phyloP scores from a whole-genome alignment of 768 basidiomycete genomes.

The Chalciporus piperatus region DNA sequence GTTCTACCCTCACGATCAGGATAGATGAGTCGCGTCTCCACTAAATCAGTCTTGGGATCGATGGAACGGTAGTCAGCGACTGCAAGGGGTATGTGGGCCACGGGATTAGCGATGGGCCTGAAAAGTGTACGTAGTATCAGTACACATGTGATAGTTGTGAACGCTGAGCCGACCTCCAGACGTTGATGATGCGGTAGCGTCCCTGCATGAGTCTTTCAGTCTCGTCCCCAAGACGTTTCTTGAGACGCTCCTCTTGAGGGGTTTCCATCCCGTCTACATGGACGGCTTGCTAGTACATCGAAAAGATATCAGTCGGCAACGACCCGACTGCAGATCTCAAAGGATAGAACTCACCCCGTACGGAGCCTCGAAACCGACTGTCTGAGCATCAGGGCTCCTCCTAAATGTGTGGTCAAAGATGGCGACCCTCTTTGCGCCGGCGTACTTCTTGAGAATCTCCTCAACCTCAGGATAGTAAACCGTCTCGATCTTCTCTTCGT shows the following conservation, averaged over 20 bases:
- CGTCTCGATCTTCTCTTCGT: slow-evolving; percentile 37
- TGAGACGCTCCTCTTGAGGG: slow-evolving; percentile 36
- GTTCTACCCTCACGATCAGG: slow-evolving; percentile 34
- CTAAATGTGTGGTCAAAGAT: slow-evolving; percentile 47
- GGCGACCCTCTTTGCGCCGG: slow-evolving; percentile 38
- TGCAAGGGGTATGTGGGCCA: slow-evolving; percentile 40
- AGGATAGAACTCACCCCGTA: slow-evolving; percentile 13
- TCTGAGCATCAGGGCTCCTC: slow-evolving; percentile 14
- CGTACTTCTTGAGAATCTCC: slow-evolving; percentile 38
- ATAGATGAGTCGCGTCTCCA: slow-evolving; percentile 37
- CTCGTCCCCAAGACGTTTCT: slow-evolving; percentile 37
- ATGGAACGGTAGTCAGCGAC: slow-evolving; percentile 40
- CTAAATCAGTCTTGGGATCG: slow-evolving; percentile 35
- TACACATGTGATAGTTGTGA: not conserved
- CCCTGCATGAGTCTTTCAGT: slow-evolving; percentile 40
- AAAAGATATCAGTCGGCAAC: not conserved
- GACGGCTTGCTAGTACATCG: slow-evolving; percentile 31
- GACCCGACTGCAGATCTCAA: not conserved
- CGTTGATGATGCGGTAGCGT: slow-evolving; percentile 44
- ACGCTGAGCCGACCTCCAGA: slow-evolving; percentile 34
- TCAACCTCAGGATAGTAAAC: slow-evolving; percentile 43
- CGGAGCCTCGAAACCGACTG: slow-evolving; percentile 5
- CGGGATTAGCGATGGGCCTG: slow-evolving; percentile 38
- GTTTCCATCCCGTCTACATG: slow-evolving; percentile 46
- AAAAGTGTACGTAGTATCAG: not conserved